Evolutionary conservation across 2,329 filamentous ascomycete species (phyloP), one percentile per base, ranked within the genome.

Genomic region (Lachnum nothofagi): DNA sequence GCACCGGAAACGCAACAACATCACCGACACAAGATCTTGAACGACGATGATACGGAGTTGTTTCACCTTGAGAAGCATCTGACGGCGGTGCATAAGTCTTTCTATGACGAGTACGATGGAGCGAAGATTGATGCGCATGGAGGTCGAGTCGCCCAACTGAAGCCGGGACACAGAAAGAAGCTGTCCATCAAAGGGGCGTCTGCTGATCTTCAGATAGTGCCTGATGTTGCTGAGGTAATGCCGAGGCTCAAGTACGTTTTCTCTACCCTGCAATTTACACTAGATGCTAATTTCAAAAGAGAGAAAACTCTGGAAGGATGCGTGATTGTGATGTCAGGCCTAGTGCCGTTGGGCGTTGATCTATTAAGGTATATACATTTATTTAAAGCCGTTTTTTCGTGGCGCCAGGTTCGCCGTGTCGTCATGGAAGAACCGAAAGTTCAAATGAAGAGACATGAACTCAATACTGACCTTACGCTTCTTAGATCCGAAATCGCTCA

Each of bases 21-120:
- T 23, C 72, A 74, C 48, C 73, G 76, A 54, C 89, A 95, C 62
- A 86, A 89, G 56, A 73, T 97, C 8, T 78, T 98, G 14, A 84
- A 87, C 50, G 89, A 98, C 62, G 85, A 95, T 57, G 93, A 98
- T 62, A 77, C 79, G 33, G 93, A 97, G 66, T 78, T 98, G 3
- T 73, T 77, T 7, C 79, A 85, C 51, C 78, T 98, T 2, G 84
- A 93, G 62, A 75, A 82, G 25, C 86, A 90, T 58, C 75, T 98
- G 10, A 80, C 81, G 5, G 75, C 77, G 35, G 76, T 98, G 1
- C 93, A 98, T 64, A 72, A 74, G 6, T 74, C 79, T 1, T 98
- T 95, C 65, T 98, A 89, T 67, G 79, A 88, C 2, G 82, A 87
- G 57, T 95, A 95, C 65, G 86, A 94, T 55, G 68, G 65, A 49